Evolutionary conservation across 2,329 filamentous ascomycete genomes (phyloP).

Genomic region (Fusarium pilosicola): DNA sequence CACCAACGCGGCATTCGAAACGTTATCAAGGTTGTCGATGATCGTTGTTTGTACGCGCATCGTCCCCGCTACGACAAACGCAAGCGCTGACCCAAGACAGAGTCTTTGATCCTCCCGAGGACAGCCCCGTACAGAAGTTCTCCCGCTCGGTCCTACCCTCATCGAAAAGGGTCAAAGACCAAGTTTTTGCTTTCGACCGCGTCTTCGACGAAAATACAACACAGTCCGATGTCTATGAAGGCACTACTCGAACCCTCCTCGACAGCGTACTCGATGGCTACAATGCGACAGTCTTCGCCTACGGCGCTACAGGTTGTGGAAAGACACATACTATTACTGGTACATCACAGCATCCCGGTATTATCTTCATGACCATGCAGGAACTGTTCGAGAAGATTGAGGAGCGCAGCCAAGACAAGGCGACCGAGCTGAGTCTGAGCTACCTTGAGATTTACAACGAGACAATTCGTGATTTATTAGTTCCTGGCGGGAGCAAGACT

Average conservation of each 20-base stretch:
- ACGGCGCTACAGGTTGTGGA: conserved; percentile 96
- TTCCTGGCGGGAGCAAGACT: conserved; percentile 81
- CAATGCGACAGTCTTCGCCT: conserved; percentile 98
- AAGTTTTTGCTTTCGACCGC: conserved; percentile 95
- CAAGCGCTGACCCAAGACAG: conserved; percentile 58
- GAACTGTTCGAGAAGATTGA: conserved; percentile 95
- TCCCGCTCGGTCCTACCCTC: conserved; percentile 81
- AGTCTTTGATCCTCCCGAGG: conserved; percentile 96
- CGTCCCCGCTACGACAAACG: not conserved
- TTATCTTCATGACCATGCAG: conserved; percentile 99
- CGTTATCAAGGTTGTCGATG: conserved; percentile 96
- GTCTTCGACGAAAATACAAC: conserved; percentile 96
- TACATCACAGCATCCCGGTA: conserved; percentile 90
- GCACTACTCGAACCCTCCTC: conserved; percentile 87
- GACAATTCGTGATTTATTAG: conserved; percentile 92
- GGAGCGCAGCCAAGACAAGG: conserved; percentile 87
- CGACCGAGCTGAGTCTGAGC: conserved; percentile 89
- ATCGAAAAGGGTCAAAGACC: conserved; percentile 95
- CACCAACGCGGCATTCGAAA: conserved; percentile 86
- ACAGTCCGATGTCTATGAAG: conserved; percentile 94
- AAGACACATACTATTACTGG: conserved; percentile 99
- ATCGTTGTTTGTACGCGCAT: conserved; percentile 85
- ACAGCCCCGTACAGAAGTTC: conserved; percentile 90
- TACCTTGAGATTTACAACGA: conserved; percentile 99
- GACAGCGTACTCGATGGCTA: conserved; percentile 97